Base-by-base conservation (phyloP, 2,329 filamentous ascomycete genomes). In the Juglanconis sp. region DNA sequence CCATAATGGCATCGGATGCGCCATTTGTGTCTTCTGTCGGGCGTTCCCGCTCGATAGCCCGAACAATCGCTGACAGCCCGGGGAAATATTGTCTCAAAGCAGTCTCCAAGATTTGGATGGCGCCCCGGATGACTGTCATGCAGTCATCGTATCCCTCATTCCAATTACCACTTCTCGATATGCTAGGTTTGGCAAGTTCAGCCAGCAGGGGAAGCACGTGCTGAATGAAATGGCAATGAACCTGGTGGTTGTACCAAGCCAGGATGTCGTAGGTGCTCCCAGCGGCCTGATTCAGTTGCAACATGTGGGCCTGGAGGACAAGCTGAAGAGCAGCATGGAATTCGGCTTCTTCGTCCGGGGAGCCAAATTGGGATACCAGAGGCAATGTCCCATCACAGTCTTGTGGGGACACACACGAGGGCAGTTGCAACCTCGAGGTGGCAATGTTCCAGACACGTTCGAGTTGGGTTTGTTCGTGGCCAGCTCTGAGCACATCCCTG, bases 381-480 rank as follows among this genome's bases (percentile, higher is more conserved):
- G 74, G 69, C 52, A 81, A 68, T 30, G 77, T 72, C 35, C 81
- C 82, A 67, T 83, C 83, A 31, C 80, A 81, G 67, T 84, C 81
- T 67, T 84, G 80, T 7, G 75, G 77, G 2, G 82, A 74, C 48
- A 83, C 81, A 9, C 81, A 82, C n/a, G 78, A 71, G 8, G 84
- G 82, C 30, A 88, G 75, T 51, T 79, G 77, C 50, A 88, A 81
- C 38, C 76, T 76, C 35, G 81, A 77, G 15, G 85, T 87, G 62
- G 87, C 84, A 34, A 77, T 73, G 68, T 86, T 82, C 86, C 86
- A 88, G 60, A 85, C 83, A 63, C 81, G 76, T 68, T 87, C 84
- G 78, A 81, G 87, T 64, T 77, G 78, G 57, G 79, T 76, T 71
- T 87, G 85, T 64, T 86, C 79, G 62, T 75, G 72, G 54, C 73